Conservation (phyloP, 768 basidiomycete species). For the Tulasnella sp. region DNA sequence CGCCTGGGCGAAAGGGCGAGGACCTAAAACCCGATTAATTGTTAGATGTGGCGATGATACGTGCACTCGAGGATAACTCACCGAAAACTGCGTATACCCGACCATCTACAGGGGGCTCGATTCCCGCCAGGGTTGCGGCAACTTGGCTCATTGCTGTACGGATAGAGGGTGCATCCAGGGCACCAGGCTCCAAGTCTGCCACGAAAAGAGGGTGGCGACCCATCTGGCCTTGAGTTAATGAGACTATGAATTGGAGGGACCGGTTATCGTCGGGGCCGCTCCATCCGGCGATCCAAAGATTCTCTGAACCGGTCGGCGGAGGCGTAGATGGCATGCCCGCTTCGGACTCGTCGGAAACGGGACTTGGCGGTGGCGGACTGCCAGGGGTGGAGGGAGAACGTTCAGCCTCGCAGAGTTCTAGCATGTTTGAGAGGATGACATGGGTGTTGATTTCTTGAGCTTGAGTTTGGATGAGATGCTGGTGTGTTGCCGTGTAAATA, state of each 20-base stretch:
- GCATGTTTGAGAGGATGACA: constrained; percentile 4
- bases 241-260: constrained; percentile 7
- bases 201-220: constrained; percentile 20
- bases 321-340: neutral
- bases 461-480: constrained; percentile 1
- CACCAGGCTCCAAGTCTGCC: neutral
- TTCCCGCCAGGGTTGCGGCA: neutral
- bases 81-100: neutral
- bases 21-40: neutral
- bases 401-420: neutral
- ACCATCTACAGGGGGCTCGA: neutral
- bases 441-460: constrained; percentile 16
- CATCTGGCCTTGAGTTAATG: neutral
- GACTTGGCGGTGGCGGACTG: neutral
- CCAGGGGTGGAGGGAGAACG: neutral
- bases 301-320: neutral
- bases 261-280: neutral
- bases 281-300: constrained; percentile 16
- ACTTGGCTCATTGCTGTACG: neutral
- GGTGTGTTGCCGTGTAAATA: neutral
- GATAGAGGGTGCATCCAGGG: neutral
- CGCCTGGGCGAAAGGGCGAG: neutral
- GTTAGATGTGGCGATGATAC: neutral
- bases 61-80: neutral
- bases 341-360: neutral